Evolutionary conservation across 371 early-diverging fungal species (phyloP).

Genomic region (Chytridiales sp.): DNA sequence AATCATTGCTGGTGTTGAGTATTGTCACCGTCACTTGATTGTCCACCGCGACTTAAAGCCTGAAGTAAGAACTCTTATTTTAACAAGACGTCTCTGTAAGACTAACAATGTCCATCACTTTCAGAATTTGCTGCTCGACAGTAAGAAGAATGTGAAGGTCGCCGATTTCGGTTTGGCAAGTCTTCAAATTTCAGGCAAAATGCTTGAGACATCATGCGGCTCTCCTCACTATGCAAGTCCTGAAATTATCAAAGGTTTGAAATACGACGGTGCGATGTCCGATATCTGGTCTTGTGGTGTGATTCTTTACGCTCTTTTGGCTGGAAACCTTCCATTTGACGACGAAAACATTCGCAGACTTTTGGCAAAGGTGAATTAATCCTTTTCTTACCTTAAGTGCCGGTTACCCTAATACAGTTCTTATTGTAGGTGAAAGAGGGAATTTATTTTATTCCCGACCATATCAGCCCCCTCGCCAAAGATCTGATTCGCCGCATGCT

Average conservation of each 20-base stretch:
- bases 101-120: neutral
- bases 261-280: conserved; percentile 81
- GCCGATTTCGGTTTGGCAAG: conserved; percentile 89
- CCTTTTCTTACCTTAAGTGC: neutral
- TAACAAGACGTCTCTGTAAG: conserved; percentile 15
- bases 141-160: conserved; percentile 74
- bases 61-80: conserved; percentile 40
- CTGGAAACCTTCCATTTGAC: conserved; percentile 90
- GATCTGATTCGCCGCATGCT: conserved; percentile 63
- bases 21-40: conserved; percentile 89
- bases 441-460: conserved; percentile 56
- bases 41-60: conserved; percentile 98
- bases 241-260: conserved; percentile 83
- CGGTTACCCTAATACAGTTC: neutral
- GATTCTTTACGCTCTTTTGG: conserved; percentile 83
- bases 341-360: conserved; percentile 83
- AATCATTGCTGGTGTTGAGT: conserved; percentile 90
- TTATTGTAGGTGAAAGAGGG: conserved; percentile 39
- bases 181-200: conserved; percentile 64
- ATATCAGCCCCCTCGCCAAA: conserved; percentile 59
- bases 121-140: conserved; percentile 86
- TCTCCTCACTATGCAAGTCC: conserved; percentile 94
- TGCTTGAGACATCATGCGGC: conserved; percentile 81
- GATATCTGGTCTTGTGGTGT: conserved; percentile 95
- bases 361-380: conserved; percentile 59